Evolutionary conservation across 2,329 filamentous ascomycete species (phyloP).

Genomic region (Botrytis deweyae): DNA sequence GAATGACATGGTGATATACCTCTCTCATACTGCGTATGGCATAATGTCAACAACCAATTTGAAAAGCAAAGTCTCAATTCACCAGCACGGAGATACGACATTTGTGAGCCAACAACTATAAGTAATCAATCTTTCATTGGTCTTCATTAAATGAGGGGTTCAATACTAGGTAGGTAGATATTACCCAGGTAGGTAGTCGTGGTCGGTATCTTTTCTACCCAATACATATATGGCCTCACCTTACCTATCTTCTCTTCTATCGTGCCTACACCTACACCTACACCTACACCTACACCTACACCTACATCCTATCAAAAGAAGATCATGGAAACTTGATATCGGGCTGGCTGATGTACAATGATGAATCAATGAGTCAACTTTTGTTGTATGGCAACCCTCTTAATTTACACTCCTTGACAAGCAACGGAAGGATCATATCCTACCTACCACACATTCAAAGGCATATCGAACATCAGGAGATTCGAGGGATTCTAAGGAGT

Average conservation of each 20-base stretch:
- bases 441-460: background rate
- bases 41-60: background rate
- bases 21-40: background rate
- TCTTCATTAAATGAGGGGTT: constrained; percentile 1
- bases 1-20: background rate
- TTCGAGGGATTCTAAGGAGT: background rate
- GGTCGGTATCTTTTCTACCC: background rate
- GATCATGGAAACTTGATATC: background rate
- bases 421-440: background rate
- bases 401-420: background rate
- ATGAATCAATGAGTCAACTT: background rate
- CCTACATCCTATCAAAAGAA: constrained; percentile 6
- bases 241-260: background rate
- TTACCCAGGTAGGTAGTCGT: background rate
- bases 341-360: background rate
- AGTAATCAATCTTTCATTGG: background rate
- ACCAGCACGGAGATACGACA: background rate
- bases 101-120: background rate
- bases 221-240: background rate
- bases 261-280: background rate
- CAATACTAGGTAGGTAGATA: background rate
- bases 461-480: background rate
- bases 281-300: background rate
- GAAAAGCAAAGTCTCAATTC: background rate
- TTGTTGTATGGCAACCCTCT: background rate